These are phyloP conservation scores for Chlorella sp. DNA, from an alignment of 139 green algal species.

Conservation along the genomic window DNA sequence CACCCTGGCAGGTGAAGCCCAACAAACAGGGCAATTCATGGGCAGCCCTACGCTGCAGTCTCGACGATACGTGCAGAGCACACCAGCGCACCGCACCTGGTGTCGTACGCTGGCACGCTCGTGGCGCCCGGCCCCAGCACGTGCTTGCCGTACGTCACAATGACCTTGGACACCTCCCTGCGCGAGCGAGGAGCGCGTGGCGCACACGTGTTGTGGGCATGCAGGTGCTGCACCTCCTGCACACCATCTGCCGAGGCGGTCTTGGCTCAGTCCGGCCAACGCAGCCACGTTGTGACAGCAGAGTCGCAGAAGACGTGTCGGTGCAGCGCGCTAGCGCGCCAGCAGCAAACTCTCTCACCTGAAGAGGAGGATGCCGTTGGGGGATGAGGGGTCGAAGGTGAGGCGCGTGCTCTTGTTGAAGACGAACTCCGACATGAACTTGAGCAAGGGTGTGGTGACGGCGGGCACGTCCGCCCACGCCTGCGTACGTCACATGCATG, in stretches of 20 bases:
- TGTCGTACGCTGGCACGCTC: background rate
- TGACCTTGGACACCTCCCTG: slow-evolving; percentile 30
- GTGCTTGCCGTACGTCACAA: slow-evolving; percentile 76
- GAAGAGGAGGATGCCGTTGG: slow-evolving; percentile 93
- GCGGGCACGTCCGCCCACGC: slow-evolving; percentile 73
- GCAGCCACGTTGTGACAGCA: background rate
- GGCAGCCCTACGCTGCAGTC: no score
- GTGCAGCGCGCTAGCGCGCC: slow-evolving; percentile 26
- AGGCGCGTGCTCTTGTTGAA: slow-evolving; percentile 96
- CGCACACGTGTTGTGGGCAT: no score
- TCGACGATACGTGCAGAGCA: background rate
- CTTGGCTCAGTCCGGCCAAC: no score
- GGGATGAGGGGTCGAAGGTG: slow-evolving; percentile 89
- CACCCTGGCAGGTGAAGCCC: no score
- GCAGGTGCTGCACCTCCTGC: no score
- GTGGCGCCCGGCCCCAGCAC: slow-evolving; percentile 30
- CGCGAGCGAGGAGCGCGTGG: no score
- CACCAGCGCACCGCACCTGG: background rate
- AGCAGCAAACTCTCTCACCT: no score
- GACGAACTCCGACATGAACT: slow-evolving; percentile 95
- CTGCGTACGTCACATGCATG: no score
- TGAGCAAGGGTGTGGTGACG: slow-evolving; percentile 88
- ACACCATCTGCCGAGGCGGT: no score
- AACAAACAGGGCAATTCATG: no score
- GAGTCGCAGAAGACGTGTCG: background rate